Percentiles rank a stretch among this genome's conserved stretches.
Evolutionary conservation across 1,139 yeast species (phyloP).

Genomic region (Blastobotrys malaysiensis): DNA sequence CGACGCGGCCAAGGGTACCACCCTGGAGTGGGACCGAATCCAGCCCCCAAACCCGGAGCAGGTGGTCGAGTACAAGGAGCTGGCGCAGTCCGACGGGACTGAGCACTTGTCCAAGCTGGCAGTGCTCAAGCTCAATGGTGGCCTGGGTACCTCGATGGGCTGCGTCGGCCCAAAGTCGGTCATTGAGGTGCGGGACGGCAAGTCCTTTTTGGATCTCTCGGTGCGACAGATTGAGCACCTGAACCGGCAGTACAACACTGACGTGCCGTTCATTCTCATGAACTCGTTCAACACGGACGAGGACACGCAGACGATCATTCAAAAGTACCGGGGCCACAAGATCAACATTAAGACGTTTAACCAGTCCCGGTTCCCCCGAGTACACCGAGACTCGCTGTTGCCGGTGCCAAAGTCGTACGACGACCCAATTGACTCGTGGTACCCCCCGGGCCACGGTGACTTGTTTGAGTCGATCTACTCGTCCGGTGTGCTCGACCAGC

Average conservation of each 20-base stretch:
- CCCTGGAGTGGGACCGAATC: constrained; percentile 93
- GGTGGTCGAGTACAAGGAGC: constrained; percentile 68
- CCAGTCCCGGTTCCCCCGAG: constrained; percentile 96
- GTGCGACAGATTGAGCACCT: constrained; percentile 96
- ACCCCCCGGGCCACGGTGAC: constrained; percentile 99
- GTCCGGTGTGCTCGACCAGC: constrained; percentile 87
- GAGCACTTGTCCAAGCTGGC: constrained; percentile 77
- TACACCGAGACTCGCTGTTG: constrained; percentile 84
- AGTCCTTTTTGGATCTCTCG: constrained; percentile 88
- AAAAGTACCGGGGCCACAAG: constrained; percentile 95
- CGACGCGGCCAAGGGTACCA: constrained; percentile 81
- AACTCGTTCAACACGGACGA: constrained; percentile 96
- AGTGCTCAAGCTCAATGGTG: constrained; percentile 94
- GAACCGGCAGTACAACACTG: constrained; percentile 84
- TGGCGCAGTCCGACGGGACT: constrained; percentile 35
- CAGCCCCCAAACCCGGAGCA: constrained; percentile 84
- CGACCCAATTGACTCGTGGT: constrained; percentile 84
- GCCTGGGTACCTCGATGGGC: constrained; percentile 98
- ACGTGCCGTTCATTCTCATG: constrained; percentile 94
- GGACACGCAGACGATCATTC: constrained; percentile 91
- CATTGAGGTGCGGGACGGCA: constrained; percentile 97
- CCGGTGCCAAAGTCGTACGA: constrained; percentile 82
- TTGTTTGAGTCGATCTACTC: constrained; percentile 84
- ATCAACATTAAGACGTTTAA: constrained; percentile 93
- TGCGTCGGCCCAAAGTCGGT: constrained; percentile 99